Percentiles rank a stretch among this genome's conserved stretches.
Evolutionary conservation across 371 early-diverging fungal species (phyloP).

Genomic region (Chytridium lagenaria): DNA sequence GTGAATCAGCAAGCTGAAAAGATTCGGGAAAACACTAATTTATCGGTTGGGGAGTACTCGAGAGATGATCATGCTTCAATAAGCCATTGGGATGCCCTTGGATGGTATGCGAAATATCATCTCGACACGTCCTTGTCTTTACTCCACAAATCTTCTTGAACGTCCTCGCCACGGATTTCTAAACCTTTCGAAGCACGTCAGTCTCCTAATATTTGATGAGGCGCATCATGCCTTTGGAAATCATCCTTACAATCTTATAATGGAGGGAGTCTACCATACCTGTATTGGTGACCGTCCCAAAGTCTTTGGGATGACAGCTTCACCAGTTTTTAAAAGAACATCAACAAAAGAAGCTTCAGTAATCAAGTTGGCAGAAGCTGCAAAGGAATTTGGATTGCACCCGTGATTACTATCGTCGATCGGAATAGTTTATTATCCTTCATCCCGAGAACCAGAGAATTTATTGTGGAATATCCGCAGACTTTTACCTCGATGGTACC

Average conservation of each 20-base stretch:
- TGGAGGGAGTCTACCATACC: slow-evolving; percentile 76
- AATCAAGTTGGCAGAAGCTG: slow-evolving; percentile 46
- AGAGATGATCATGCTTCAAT: slow-evolving; percentile 39
- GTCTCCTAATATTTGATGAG: slow-evolving; percentile 87
- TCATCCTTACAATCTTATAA: slow-evolving; percentile 84
- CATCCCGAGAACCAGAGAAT: slow-evolving; percentile 39
- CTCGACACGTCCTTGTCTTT: slow-evolving; percentile 50
- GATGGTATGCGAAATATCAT: slow-evolving; percentile 40
- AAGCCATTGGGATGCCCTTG: slow-evolving; percentile 34
- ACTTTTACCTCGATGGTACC: too few species aligned
- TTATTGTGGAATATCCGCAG: slow-evolving; percentile 36
- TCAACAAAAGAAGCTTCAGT: slow-evolving; percentile 31
- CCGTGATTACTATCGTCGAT: slow-evolving; percentile 68
- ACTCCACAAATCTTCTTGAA: slow-evolving; percentile 88
- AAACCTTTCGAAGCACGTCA: slow-evolving; percentile 58
- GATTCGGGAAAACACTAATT: slow-evolving; percentile 41
- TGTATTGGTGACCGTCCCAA: slow-evolving; percentile 31
- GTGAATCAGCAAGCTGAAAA: slow-evolving; percentile 81
- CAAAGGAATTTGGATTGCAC: slow-evolving; percentile 70
- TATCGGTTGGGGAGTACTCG: slow-evolving; percentile 46
- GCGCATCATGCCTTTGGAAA: slow-evolving; percentile 84
- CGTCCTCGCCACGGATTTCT: slow-evolving; percentile 52
- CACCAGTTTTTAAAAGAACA: slow-evolving; percentile 50
- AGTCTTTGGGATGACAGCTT: slow-evolving; percentile 92
- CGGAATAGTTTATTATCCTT: slow-evolving; percentile 26